phyloP scores from a whole-genome alignment of 805 yeast genomes.

The Candida anglica region DNA sequence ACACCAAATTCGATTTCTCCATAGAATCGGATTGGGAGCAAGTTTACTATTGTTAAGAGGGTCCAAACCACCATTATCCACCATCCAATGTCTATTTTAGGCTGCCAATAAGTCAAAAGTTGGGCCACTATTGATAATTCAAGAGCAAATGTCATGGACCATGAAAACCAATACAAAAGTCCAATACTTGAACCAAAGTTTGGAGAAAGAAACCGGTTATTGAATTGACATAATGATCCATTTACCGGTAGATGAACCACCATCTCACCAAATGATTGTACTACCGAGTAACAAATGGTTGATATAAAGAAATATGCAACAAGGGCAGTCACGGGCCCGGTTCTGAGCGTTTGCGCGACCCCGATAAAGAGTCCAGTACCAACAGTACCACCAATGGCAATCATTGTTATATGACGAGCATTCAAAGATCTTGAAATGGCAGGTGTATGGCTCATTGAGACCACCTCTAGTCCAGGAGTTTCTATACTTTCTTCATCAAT shows the following conservation, averaged over 20 bases:
- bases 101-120: conserved; percentile 53
- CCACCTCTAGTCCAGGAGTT: too few relatives aligned
- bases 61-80: conserved; percentile 54
- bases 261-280: conserved; percentile 59
- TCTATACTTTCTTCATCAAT: too few relatives aligned
- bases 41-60: conserved; percentile 42
- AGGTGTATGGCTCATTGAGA: too few relatives aligned
- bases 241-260: conserved; percentile 59
- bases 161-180: conserved; percentile 26
- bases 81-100: conserved; percentile 47
- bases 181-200: conserved; percentile 50
- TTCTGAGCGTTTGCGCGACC: conserved; percentile 52
- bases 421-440: conserved; percentile 41
- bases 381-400: conserved; percentile 64
- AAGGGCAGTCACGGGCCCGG: conserved; percentile 59
- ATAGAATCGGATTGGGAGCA: conserved; percentile 42
- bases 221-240: conserved; percentile 62
- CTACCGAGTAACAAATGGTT: conserved; percentile 52
- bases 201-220: conserved; percentile 54
- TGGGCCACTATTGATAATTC: conserved; percentile 56
- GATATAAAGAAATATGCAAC: conserved; percentile 54
- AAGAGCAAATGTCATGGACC: conserved; percentile 43
- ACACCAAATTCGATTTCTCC: conserved; percentile 69
- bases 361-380: conserved; percentile 70
- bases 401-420: conserved; percentile 59